Conservation (phyloP, 495 filamentous ascomycete species). For the Xylaria bambusicola region DNA sequence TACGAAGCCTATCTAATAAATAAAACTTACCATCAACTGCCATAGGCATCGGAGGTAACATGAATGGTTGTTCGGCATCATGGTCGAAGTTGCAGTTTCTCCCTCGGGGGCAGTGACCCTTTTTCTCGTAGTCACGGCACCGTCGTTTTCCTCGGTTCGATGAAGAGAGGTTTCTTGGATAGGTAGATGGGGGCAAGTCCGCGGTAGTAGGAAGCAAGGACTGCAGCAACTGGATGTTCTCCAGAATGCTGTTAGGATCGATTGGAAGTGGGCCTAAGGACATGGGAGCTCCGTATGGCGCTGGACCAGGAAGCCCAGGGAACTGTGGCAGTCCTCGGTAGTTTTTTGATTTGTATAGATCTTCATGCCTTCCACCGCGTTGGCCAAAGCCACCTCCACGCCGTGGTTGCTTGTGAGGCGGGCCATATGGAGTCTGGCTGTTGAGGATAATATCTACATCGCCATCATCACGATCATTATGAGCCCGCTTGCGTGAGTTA, state of each 20-base stretch:
- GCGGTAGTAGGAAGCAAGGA: constrained; percentile 62
- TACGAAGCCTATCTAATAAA: neutral
- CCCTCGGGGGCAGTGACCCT: constrained; percentile 81
- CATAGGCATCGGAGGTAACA: constrained; percentile 42
- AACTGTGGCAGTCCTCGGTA: constrained; percentile 19
- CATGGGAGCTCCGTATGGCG: constrained; percentile 25
- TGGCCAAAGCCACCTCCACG: constrained; percentile 58
- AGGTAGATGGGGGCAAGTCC: constrained; percentile 30
- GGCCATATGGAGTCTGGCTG: constrained; percentile 41
- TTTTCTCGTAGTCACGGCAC: constrained; percentile 85
- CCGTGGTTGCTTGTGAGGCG: constrained; percentile 70
- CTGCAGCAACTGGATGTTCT: constrained; percentile 71
- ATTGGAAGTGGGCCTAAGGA: constrained; percentile 33
- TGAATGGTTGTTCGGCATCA: constrained; percentile 58
- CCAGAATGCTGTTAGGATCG: constrained; percentile 67
- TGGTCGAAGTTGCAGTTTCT: constrained; percentile 82
- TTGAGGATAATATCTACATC: constrained; percentile 50
- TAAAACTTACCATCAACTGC: constrained; percentile 43
- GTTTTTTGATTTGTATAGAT: constrained; percentile 29
- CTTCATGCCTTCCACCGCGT: constrained; percentile 50
- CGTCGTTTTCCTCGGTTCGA: constrained; percentile 49
- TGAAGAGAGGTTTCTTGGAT: constrained; percentile 20
- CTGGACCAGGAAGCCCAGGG: constrained; percentile 15
- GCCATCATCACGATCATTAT: constrained; percentile 59
- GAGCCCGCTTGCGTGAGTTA: constrained; percentile 58